phyloP scores from a whole-genome alignment of 73 alveolate genomes.

The Tetrahymena malaccensis region DNA sequence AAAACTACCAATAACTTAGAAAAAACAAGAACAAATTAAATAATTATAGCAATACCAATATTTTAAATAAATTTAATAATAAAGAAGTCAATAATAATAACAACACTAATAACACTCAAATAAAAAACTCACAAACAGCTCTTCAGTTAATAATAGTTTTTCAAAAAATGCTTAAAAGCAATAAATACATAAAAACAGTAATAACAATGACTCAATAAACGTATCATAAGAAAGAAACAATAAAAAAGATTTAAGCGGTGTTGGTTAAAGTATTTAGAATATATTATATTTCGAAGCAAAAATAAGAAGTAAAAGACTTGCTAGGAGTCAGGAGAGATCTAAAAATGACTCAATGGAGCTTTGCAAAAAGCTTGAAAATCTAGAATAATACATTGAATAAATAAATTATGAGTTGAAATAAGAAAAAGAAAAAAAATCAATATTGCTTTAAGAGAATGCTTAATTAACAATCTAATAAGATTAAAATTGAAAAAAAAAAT shows the following conservation, averaged over 20 bases:
- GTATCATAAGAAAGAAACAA: neutral
- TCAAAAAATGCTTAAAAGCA: neutral
- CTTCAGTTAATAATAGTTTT: neutral
- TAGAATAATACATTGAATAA: neutral
- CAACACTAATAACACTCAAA: neutral
- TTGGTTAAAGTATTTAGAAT: neutral
- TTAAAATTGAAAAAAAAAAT: neutral
- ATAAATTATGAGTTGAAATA: neutral
- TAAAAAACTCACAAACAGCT: neutral
- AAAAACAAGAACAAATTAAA: neutral
- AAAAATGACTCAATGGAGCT: neutral
- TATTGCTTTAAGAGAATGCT: neutral
- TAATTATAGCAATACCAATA: neutral
- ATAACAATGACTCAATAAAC: neutral
- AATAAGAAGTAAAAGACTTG: neutral
- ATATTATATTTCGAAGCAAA: neutral
- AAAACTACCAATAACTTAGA: neutral
- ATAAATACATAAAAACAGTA: neutral
- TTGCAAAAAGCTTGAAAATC: neutral
- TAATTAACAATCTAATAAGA: neutral
- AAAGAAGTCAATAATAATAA: too few relatives aligned
- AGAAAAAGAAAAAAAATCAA: neutral
- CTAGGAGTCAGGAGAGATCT: neutral
- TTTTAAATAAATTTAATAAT: neutral
- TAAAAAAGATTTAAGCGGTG: neutral